phyloP scores from a whole-genome alignment of 805 yeast genomes.

The Saccharomycopsis fodiens region DNA sequence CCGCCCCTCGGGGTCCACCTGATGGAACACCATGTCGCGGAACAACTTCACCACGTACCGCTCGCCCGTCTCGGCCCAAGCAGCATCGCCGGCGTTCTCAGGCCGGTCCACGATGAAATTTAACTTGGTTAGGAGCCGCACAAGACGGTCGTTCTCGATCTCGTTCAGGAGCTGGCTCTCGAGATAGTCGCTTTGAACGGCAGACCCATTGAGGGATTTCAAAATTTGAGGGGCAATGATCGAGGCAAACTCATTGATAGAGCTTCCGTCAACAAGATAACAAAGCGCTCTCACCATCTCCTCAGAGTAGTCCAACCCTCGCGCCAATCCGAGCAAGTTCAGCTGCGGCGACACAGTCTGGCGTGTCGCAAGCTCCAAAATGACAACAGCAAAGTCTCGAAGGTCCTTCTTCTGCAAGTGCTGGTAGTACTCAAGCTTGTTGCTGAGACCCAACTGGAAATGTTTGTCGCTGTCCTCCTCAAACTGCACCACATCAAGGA shows the following conservation, averaged over 20 bases:
- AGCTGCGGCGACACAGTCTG: conserved; percentile 23
- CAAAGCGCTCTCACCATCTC: conserved; percentile 38
- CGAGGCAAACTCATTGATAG: conserved; percentile 30
- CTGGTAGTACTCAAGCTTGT: conserved; percentile 18
- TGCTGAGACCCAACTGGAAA: conserved; percentile 4
- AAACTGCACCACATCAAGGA: conserved; percentile 53
- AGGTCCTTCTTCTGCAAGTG: conserved; percentile 49
- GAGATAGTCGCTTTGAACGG: conserved; percentile 46
- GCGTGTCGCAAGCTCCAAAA: conserved; percentile 39
- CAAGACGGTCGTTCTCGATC: conserved; percentile 81
- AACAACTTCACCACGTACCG: conserved; percentile 68
- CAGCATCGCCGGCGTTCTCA: conserved; percentile 45
- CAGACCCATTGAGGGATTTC: conserved; percentile 40
- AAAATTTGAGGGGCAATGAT: conserved; percentile 39
- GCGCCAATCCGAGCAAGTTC: neutral
- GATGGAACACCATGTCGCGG: conserved; percentile 80
- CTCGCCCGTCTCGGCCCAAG: conserved; percentile 73
- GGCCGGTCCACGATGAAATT: conserved; percentile 73
- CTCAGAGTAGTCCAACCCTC: conserved; percentile 21
- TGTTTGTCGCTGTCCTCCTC: conserved; percentile 25
- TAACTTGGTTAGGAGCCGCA: conserved; percentile 73
- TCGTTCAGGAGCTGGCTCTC: conserved; percentile 62
- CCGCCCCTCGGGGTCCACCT: conserved; percentile 66
- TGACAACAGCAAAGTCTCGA: conserved; percentile 47
- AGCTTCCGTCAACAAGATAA: conserved; percentile 27